A percentile compares a stretch with the other conserved stretches of the same genome.
Evolutionary conservation across 805 yeast species (phyloP).

Genomic region (Barnettozyma pratensis): DNA sequence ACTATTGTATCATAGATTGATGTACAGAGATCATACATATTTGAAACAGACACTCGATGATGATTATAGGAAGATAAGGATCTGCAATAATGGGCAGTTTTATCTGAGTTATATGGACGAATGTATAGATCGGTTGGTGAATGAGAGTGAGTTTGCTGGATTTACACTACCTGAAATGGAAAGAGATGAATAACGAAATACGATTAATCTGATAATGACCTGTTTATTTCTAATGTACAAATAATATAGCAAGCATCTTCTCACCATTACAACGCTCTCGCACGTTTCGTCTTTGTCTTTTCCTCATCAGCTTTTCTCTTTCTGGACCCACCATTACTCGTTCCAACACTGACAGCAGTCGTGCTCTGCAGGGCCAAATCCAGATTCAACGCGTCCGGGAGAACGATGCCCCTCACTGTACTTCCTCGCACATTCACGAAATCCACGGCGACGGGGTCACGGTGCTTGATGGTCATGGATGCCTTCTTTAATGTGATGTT

Average conservation of each 20-base stretch:
- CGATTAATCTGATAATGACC: too few species aligned
- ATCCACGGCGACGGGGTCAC: conserved; percentile 66
- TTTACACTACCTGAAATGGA: conserved; percentile 59
- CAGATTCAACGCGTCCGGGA: conserved; percentile 82
- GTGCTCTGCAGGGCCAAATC: conserved; percentile 53
- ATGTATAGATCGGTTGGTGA: conserved; percentile 57
- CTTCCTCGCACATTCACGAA: conserved; percentile 85
- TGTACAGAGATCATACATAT: conserved; percentile 16
- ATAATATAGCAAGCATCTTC: background rate
- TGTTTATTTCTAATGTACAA: background rate
- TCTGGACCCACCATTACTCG: conserved; percentile 6
- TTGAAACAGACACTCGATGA: conserved; percentile 39
- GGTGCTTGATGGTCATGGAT: conserved; percentile 66
- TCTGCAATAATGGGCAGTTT: conserved; percentile 34
- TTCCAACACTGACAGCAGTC: background rate
- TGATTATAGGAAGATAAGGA: conserved; percentile 68
- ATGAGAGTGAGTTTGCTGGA: conserved; percentile 60
- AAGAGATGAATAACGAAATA: conserved; percentile 7
- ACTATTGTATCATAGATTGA: conserved; percentile 54
- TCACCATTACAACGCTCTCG: conserved; percentile 25
- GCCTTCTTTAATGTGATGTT: conserved; percentile 78
- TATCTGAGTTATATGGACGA: conserved; percentile 63
- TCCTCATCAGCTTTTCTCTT: conserved; percentile 21
- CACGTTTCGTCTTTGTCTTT: conserved; percentile 25
- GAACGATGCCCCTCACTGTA: conserved; percentile 73